Conservation (phyloP, 2,329 filamentous ascomycete species). For the Aspergillus pseudoglaucus region DNA sequence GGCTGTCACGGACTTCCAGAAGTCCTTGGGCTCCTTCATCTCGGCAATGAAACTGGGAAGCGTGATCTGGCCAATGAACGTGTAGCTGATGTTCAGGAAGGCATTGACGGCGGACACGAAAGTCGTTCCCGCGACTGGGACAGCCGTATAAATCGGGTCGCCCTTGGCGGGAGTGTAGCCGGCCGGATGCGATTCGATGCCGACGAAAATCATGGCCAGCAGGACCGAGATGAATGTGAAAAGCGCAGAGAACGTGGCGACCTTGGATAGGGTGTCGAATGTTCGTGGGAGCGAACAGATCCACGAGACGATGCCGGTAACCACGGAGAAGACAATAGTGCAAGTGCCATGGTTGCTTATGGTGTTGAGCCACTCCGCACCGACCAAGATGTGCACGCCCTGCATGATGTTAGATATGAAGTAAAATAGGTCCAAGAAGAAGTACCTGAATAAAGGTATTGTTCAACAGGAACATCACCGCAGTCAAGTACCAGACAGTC, state of each 20-base stretch:
- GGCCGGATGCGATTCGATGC: slow-evolving; percentile 65
- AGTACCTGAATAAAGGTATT: slow-evolving; percentile 79
- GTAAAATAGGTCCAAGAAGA: too few relatives aligned
- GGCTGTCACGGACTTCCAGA: slow-evolving; percentile 86
- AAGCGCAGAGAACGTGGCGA: slow-evolving; percentile 71
- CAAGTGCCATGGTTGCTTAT: slow-evolving; percentile 68
- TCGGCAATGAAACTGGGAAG: slow-evolving; percentile 92
- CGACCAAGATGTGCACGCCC: slow-evolving; percentile 75
- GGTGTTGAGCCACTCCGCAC: slow-evolving; percentile 83
- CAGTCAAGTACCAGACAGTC: slow-evolving; percentile 62
- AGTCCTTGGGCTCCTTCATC: slow-evolving; percentile 75
- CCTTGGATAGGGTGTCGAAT: slow-evolving; percentile 70
- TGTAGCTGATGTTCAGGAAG: slow-evolving; percentile 93
- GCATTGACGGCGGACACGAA: slow-evolving; percentile 80
- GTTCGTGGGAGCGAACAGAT: slow-evolving; percentile 77
- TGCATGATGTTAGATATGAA: slow-evolving; percentile 22
- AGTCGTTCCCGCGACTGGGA: slow-evolving; percentile 64
- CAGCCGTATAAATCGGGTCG: slow-evolving; percentile 59
- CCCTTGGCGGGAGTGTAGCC: slow-evolving; percentile 56
- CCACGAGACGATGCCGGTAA: slow-evolving; percentile 70
- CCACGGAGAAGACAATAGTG: slow-evolving; percentile 71
- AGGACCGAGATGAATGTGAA: slow-evolving; percentile 89
- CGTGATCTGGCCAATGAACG: slow-evolving; percentile 92
- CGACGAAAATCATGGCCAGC: slow-evolving; percentile 75
- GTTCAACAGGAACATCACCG: slow-evolving; percentile 86